Evolutionary conservation across 2,329 filamentous ascomycete species (phyloP).

Genomic region (Stachybotrys chlorohalonatus): DNA sequence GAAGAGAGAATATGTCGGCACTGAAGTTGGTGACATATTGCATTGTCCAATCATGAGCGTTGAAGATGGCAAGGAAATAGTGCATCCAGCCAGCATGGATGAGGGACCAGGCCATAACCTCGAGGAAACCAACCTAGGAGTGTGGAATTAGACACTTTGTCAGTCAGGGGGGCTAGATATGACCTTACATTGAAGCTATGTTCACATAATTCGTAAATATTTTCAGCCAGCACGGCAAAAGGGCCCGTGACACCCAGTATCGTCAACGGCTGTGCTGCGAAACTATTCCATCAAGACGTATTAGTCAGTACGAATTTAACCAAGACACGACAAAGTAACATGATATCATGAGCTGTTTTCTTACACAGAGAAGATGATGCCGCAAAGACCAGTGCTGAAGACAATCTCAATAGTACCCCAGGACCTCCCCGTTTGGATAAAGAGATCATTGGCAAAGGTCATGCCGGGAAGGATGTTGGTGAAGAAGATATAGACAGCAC

Average conservation of each 20-base stretch:
- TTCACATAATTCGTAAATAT: slow-evolving; percentile 50
- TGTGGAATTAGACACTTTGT: not conserved
- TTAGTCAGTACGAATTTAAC: not conserved
- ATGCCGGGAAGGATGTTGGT: slow-evolving; percentile 58
- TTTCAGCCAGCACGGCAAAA: slow-evolving; percentile 58
- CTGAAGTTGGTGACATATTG: slow-evolving; percentile 59
- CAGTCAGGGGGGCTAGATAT: not conserved
- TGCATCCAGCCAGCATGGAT: slow-evolving; percentile 60
- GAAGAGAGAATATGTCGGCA: slow-evolving; percentile 56
- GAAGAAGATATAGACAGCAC: slow-evolving; percentile 58
- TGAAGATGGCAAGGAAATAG: slow-evolving; percentile 53
- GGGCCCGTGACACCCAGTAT: slow-evolving; percentile 59
- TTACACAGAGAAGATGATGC: slow-evolving; percentile 52
- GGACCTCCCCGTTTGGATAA: slow-evolving; percentile 49
- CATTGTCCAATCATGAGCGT: slow-evolving; percentile 64
- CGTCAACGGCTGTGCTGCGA: slow-evolving; percentile 53
- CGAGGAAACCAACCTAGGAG: slow-evolving; percentile 46
- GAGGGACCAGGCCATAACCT: slow-evolving; percentile 59
- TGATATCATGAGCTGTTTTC: slow-evolving; percentile 5
- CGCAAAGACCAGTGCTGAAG: slow-evolving; percentile 56
- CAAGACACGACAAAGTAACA: not conserved
- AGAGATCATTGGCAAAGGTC: slow-evolving; percentile 57
- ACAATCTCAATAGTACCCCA: slow-evolving; percentile 62
- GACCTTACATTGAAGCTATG: slow-evolving; percentile 40
- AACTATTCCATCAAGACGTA: slow-evolving; percentile 15